A percentile compares a stretch with the other conserved stretches of the same genome.
Conservation (phyloP, 176 grass and related monocot genomes). For the Zoysia japonica region DNA sequence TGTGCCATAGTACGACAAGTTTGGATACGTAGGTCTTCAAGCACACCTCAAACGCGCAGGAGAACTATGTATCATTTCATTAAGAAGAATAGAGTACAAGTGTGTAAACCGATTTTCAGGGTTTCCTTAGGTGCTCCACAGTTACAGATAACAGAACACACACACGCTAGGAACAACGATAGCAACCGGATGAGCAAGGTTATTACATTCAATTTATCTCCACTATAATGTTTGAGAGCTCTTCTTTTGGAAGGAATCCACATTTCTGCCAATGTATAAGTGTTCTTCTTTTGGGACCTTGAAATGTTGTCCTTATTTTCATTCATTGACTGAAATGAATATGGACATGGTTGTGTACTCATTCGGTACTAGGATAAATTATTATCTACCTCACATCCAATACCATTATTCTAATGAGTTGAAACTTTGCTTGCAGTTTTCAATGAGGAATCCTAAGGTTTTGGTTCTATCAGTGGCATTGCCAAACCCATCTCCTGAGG, state of each 20-base stretch:
- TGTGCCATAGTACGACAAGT: background rate
- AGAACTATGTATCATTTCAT: too few relatives aligned
- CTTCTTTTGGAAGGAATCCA: background rate
- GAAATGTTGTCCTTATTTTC: slow-evolving; percentile 5
- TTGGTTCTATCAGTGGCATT: slow-evolving; percentile 80
- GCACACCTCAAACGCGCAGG: background rate
- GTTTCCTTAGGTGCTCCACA: too few relatives aligned
- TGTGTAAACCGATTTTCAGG: too few relatives aligned
- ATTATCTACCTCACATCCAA: background rate
- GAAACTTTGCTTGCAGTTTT: slow-evolving; percentile 54
- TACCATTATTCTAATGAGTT: slow-evolving; percentile 33
- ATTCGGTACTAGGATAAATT: background rate
- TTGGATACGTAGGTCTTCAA: background rate
- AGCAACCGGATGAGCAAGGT: too few relatives aligned
- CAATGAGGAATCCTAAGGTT: slow-evolving; percentile 85
- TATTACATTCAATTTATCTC: background rate
- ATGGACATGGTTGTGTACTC: background rate
- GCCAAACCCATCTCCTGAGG: slow-evolving; percentile 80
- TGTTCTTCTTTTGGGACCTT: background rate
- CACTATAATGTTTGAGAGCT: background rate
- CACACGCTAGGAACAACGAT: too few relatives aligned
- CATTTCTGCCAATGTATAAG: background rate
- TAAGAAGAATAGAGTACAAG: too few relatives aligned
- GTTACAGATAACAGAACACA: too few relatives aligned
- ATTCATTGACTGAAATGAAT: background rate